Evolutionary conservation across 2,329 filamentous ascomycete species (phyloP).

Genomic region (Stagonosporopsis chrysanthemi): DNA sequence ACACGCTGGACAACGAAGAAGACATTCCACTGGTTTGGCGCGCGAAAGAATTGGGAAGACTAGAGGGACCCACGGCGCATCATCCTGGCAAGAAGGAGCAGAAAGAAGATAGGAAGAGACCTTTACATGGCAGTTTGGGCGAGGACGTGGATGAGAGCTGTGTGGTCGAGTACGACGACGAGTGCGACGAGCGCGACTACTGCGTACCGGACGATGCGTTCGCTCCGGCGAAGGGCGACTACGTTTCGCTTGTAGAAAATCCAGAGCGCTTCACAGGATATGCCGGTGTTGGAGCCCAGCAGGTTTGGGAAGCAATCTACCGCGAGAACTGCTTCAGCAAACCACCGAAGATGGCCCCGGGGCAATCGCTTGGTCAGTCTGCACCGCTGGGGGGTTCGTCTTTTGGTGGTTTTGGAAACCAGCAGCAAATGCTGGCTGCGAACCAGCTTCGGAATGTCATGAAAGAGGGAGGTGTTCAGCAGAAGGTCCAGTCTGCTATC

Average conservation of each 20-base stretch:
- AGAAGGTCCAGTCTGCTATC: slow-evolving; percentile 66
- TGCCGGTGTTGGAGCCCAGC: slow-evolving; percentile 79
- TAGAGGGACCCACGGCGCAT: slow-evolving; percentile 88
- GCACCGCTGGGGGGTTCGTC: slow-evolving; percentile 47
- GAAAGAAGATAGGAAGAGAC: slow-evolving; percentile 72
- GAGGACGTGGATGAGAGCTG: slow-evolving; percentile 92
- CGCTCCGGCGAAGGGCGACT: slow-evolving; percentile 86
- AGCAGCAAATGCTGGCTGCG: slow-evolving; percentile 61
- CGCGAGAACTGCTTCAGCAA: slow-evolving; percentile 92
- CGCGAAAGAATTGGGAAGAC: slow-evolving; percentile 87
- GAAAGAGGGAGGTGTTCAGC: slow-evolving; percentile 65
- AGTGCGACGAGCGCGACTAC: slow-evolving; percentile 96
- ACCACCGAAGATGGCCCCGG: slow-evolving; percentile 36
- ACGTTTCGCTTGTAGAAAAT: slow-evolving; percentile 92
- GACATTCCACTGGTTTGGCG: slow-evolving; percentile 93
- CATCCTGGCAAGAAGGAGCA: slow-evolving; percentile 83
- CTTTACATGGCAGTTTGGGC: slow-evolving; percentile 82
- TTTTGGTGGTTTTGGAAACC: slow-evolving; percentile 53
- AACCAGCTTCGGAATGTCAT: slow-evolving; percentile 69
- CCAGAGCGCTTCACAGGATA: slow-evolving; percentile 97
- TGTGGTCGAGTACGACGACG: slow-evolving; percentile 95
- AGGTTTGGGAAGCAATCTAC: slow-evolving; percentile 97
- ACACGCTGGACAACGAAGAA: slow-evolving; percentile 92
- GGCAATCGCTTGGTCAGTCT: slow-evolving; percentile 45
- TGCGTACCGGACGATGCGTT: slow-evolving; percentile 96